Evolutionary conservation across 768 basidiomycete genomes (phyloP).

Genomic region (Xerocomus spinulosus): DNA sequence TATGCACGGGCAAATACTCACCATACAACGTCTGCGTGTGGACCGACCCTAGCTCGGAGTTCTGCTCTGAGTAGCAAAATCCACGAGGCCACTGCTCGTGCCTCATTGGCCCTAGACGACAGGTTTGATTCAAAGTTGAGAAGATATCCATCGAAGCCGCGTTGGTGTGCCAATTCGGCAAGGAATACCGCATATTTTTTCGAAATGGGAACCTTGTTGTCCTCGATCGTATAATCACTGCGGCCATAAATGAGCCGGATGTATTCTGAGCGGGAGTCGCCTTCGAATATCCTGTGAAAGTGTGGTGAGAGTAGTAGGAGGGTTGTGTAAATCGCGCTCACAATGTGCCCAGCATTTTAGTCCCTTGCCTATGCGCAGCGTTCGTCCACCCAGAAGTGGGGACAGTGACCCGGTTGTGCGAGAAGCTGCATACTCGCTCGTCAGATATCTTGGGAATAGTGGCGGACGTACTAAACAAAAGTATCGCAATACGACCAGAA

Average conservation of each 20-base stretch:
- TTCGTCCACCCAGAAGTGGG: constrained; percentile 79
- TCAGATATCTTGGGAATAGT: background rate
- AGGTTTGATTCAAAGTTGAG: constrained; percentile 70
- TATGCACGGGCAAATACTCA: constrained; percentile 26
- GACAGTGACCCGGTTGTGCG: constrained; percentile 71
- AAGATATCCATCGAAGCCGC: constrained; percentile 82
- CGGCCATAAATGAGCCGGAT: constrained; percentile 61
- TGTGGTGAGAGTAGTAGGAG: constrained; percentile 29
- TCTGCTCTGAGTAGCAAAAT: constrained; percentile 58
- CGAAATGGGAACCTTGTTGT: constrained; percentile 48
- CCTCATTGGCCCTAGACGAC: constrained; percentile 49
- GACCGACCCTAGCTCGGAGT: constrained; percentile 54
- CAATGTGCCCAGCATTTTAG: constrained; percentile 76
- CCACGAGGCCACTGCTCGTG: constrained; percentile 62
- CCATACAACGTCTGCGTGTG: constrained; percentile 71
- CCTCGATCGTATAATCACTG: constrained; percentile 20
- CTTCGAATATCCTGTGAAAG: constrained; percentile 42
- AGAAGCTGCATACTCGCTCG: constrained; percentile 50
- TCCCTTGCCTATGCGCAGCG: constrained; percentile 75
- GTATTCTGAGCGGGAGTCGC: constrained; percentile 46
- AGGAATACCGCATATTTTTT: constrained; percentile 63
- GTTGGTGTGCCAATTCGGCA: constrained; percentile 64
- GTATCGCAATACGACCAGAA: constrained; percentile 67
- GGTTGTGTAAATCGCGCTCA: constrained; percentile 32
- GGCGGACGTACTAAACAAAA: constrained; percentile 67